Evolutionary conservation across 305 asterid genomes (phyloP), one percentile per base, ranked within the genome.

Genomic region (Solanum hybrid): DNA sequence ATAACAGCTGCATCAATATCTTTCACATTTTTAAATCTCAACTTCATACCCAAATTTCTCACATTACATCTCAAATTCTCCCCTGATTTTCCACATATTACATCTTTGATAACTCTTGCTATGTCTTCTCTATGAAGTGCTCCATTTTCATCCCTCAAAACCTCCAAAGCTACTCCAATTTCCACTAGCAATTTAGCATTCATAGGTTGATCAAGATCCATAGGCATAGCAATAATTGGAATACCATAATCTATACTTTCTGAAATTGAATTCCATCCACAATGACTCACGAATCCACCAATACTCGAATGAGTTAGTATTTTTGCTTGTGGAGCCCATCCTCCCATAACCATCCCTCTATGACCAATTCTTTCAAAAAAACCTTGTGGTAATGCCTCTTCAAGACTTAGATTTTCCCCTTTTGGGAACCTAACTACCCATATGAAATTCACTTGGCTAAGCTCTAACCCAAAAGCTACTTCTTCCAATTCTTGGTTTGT

Each of bases 161-260:
- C 82, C 11, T 86, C 89, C 45, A 86, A 75, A 5, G 81, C 89
- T 17, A 86, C 89, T 9, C 82, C 89, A 86, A 86, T 86, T 19
- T 37, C 81, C 82, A 86, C 82, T 27, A 71, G 22, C 71, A 86
- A 24, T 7, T 86, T 86, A 71, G 89, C 89, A 86, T 86, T 86
- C 81, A 71, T n/a, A 15, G 89, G 82, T 31, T 86, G 89, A 31
- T 86, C 89, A 71, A 86, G 81, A 35, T 86, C 51, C 82, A 86
- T 37, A 8, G 82, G 89, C 82, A 86, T 86, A 51, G 89, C 81
- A n/a, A 86, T 36, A 22, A 86, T 71, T 12, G 89, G 89, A 22
- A 86, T 77, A 24, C 82, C 81, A 37, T 37, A 71, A 1, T 69
- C 82, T n/a, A 86, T 71, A 14, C 81, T 71, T 76, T 86, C 81